These are phyloP conservation scores for Canna indica DNA, from an alignment of 176 grass and related monocot species.

Conservation along the genomic window DNA sequence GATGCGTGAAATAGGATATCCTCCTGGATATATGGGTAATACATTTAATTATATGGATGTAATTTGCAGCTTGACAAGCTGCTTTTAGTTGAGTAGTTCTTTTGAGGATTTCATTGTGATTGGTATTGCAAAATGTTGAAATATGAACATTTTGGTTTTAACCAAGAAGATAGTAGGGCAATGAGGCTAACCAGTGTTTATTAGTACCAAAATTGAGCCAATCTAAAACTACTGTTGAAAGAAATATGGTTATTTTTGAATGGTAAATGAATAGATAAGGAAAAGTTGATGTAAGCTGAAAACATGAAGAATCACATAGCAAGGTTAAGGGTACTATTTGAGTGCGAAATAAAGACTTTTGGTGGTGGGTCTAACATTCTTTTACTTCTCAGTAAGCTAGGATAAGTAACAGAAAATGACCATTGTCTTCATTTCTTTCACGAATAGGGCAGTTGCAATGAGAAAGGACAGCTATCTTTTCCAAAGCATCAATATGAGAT, in stretches of 20 bases:
- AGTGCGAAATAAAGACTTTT: not conserved
- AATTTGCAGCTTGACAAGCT: not conserved
- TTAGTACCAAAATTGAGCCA: not conserved
- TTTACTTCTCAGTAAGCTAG: not conserved
- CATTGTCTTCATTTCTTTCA: not conserved
- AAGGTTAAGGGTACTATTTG: not conserved
- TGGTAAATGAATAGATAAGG: not conserved
- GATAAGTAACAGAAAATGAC: not conserved
- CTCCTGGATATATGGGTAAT: constrained; percentile 92
- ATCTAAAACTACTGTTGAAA: not conserved
- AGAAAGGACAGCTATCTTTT: not conserved
- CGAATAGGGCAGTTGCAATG: not conserved
- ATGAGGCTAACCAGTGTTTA: not conserved
- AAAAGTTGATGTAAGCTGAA: not conserved
- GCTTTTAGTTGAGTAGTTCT: not conserved
- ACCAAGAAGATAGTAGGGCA: not conserved
- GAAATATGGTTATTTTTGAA: not conserved
- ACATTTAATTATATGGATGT: not conserved
- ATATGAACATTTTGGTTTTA: not conserved
- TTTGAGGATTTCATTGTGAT: not conserved
- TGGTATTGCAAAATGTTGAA: not conserved
- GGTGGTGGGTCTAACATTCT: not conserved
- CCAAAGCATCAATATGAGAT: too few relatives aligned
- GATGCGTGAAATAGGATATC: constrained; percentile 94
- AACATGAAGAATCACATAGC: not conserved